Evolutionary conservation across 768 basidiomycete genomes (phyloP), one percentile per base, ranked within the genome.

Genomic region (Calvatia gigantea): DNA sequence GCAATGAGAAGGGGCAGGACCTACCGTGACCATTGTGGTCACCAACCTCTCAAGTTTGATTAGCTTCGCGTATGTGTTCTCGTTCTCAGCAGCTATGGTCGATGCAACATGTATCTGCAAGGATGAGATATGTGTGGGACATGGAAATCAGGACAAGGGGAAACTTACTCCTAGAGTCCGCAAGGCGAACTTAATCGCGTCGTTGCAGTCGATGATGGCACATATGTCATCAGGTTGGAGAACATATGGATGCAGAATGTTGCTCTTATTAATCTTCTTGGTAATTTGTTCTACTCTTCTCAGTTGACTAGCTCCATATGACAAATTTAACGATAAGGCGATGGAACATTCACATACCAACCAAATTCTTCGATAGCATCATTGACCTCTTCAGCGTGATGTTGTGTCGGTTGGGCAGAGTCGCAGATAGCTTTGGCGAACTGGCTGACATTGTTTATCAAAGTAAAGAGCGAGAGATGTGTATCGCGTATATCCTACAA

Each of bases 401-500:
- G 23, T 39, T 41, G 21, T 7, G 27, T 19, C 9, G 27, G 9
- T 12, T 12, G 12, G 1, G 29, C 33, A 15, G 29, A 33, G 12
- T 46, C 17, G 17, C 44, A 38, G 25, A 55, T 37, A 27, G 45
- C 27, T 1, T 4, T 38, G 33, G 48, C 12, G 23, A 55, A 39
- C 11, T 12, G 28, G 35, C 54, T 23, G 7, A 37, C 19, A 9
- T 47, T 55, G 21, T 39, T 38, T 17, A 55, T 47, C n/a, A 55
- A 21, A 11, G 28, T 28, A 5, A 39, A 8, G 35, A 55, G 37
- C 1, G 25, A 38, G 27, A n/a, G 25, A 23, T 55, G 33, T 1
- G 54, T 46, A n/a, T 39, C 37, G 12, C 27, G 35, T 37, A 47
- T 47, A 19, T 46, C 54, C 54, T 55, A 23, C 11, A 35, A 12